phyloP scores from a whole-genome alignment of 2,329 filamentous ascomycete species.

The Monosporascus sp. region DNA sequence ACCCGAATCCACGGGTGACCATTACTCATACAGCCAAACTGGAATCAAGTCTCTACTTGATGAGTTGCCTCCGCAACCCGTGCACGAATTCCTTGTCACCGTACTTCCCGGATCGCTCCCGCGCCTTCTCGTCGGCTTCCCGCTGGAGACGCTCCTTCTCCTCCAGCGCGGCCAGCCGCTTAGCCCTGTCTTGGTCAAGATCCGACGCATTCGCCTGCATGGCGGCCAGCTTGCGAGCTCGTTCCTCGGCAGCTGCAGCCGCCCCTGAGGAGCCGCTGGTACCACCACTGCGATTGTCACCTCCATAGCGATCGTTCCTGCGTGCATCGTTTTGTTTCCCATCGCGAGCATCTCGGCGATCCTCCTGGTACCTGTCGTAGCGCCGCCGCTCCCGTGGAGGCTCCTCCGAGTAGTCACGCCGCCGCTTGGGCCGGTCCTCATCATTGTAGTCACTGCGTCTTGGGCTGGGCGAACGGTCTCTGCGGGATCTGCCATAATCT shows the following conservation, averaged over 20 bases:
- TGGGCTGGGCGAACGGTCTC: slow-evolving; percentile 26
- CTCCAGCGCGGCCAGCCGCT: slow-evolving; percentile 61
- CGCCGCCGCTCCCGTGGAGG: slow-evolving; percentile 15
- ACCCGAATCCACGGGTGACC: not conserved
- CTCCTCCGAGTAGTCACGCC: slow-evolving; percentile 22
- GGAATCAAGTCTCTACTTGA: slow-evolving; percentile 10
- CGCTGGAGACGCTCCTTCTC: slow-evolving; percentile 58
- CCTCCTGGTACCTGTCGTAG: slow-evolving; percentile 17
- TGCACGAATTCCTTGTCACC: slow-evolving; percentile 62
- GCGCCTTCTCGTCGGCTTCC: slow-evolving; percentile 61
- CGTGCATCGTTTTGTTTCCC: slow-evolving; percentile 13
- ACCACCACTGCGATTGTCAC: slow-evolving; percentile 20
- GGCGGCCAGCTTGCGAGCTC: slow-evolving; percentile 61
- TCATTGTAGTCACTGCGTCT: slow-evolving; percentile 23
- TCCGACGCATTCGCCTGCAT: slow-evolving; percentile 69
- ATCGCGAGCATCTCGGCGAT: slow-evolving; percentile 20
- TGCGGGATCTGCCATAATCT: slow-evolving; percentile 15
- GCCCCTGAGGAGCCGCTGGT: slow-evolving; percentile 23
- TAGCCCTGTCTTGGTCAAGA: slow-evolving; percentile 64
- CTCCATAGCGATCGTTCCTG: slow-evolving; percentile 14
- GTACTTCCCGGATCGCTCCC: slow-evolving; percentile 53
- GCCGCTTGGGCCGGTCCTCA: slow-evolving; percentile 24
- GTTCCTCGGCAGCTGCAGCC: slow-evolving; percentile 38
- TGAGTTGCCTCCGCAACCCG: slow-evolving; percentile 52
- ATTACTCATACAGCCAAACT: not conserved